Evolutionary conservation across 116 monocot species (phyloP).

Genomic region (Posidonia oceanica): DNA sequence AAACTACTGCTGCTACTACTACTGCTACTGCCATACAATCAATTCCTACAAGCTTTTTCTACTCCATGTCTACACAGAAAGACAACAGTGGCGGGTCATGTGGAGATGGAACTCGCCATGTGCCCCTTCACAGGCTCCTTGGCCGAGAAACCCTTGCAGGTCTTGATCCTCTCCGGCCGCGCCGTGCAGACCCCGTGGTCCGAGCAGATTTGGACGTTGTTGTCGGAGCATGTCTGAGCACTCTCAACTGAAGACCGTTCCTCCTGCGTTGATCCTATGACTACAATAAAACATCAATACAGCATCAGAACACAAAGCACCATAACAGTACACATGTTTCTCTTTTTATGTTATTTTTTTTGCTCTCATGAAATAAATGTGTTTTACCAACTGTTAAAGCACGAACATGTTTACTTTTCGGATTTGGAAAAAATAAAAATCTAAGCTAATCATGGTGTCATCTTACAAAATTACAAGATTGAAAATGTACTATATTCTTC

Average conservation of each 20-base stretch:
- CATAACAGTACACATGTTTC: not conserved
- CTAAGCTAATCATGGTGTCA: too few species aligned
- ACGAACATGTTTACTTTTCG: too few species aligned
- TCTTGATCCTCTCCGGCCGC: constrained; percentile 67
- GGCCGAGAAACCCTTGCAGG: constrained; percentile 69
- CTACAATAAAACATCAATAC: too few species aligned
- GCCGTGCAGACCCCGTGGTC: constrained; percentile 45
- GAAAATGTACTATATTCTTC: too few species aligned
- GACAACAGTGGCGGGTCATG: constrained; percentile 5
- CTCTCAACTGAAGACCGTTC: constrained; percentile 22
- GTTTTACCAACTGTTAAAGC: too few species aligned
- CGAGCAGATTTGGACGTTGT: constrained; percentile 34
- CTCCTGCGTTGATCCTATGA: constrained; percentile 39
- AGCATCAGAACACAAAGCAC: not conserved
- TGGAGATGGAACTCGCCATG: constrained; percentile 55
- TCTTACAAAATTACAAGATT: too few species aligned
- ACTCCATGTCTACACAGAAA: constrained; percentile 31
- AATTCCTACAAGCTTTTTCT: constrained; percentile 28
- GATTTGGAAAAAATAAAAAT: too few species aligned
- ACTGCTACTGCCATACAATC: too few species aligned
- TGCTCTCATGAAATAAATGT: not conserved
- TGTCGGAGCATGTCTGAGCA: constrained; percentile 28
- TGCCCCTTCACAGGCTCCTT: constrained; percentile 86
- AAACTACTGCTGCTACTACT: too few species aligned
- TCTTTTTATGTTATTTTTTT: not conserved